Base-by-base conservation (phyloP, 2,329 filamentous ascomycete species). In the Madurella mycetomatis region DNA sequence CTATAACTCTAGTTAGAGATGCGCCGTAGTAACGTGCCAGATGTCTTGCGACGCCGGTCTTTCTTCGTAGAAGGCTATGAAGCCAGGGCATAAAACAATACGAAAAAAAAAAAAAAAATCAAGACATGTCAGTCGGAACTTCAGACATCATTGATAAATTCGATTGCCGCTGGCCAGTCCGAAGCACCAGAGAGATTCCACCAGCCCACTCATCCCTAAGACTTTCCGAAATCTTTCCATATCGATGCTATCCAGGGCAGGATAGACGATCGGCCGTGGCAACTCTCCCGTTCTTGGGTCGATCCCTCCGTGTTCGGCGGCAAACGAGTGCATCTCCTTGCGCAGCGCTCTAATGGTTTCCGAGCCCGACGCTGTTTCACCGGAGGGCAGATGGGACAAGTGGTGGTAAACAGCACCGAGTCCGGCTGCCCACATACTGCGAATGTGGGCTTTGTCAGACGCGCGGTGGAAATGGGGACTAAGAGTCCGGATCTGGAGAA, bases 381-480 rank as follows among this genome's bases (percentile, higher is more conserved):
- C 2, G 19, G 50, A 42, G 49, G 11, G 30, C 25, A 25, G 25
- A 25, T 25, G 5, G 15, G 43, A 37, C 30, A 56, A 40, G 25
- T 54, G 62, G 53, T 69, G 66, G 56, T 66, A 67, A 12, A 70
- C 59, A 25, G 60, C 61, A 4, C 64, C 66, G 7, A 70, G 65
- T 1, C 63, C 67, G 37, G 63, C 60, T 8, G 57, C 55, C 61
- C 64, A 67, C 67, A 70, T 69, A 31, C 55, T 42, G 13, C 49
- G 51, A 40, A 69, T 62, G 43, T 70, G 68, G 1, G 53, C 56
- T 5, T 66, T 60, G 19, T 62, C 66, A 7, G 65, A 66, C 25
- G 55, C 53, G n/a, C 66, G 61, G 58, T 70, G 68, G 43, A 66
- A 60, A 51, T 70, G 68, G 0, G 67, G 66, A 43, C 66, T 70